Conservation (phyloP, 352 stramenopile species). For the Phytophthora pisi region DNA sequence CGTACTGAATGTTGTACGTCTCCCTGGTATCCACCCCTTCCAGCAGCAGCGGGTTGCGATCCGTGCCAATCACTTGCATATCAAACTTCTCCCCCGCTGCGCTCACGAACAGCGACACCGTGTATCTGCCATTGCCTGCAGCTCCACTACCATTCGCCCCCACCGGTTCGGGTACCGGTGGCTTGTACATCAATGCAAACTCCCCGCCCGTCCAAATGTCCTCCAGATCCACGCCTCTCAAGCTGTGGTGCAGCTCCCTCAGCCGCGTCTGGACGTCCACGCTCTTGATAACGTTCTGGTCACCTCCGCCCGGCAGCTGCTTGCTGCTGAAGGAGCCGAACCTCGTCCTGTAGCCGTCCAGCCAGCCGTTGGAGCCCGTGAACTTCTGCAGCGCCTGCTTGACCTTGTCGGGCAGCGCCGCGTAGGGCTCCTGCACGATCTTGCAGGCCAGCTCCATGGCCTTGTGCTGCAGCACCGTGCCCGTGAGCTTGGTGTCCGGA, state of each 20-base stretch:
- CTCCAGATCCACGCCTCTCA: slow-evolving; percentile 62
- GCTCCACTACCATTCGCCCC: slow-evolving; percentile 11
- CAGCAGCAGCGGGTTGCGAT: slow-evolving; percentile 61
- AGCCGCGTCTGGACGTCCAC: slow-evolving; percentile 87
- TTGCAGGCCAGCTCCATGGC: slow-evolving; percentile 85
- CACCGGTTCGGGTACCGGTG: slow-evolving; percentile 17
- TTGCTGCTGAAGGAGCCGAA: slow-evolving; percentile 88
- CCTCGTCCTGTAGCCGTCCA: slow-evolving; percentile 84
- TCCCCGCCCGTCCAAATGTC: slow-evolving; percentile 85
- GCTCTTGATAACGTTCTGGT: slow-evolving; percentile 79
- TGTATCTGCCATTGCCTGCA: slow-evolving; percentile 52
- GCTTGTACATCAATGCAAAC: slow-evolving; percentile 76
- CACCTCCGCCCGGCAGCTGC: slow-evolving; percentile 41
- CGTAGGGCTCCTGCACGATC: slow-evolving; percentile 73
- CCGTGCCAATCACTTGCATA: slow-evolving; percentile 81
- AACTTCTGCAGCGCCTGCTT: slow-evolving; percentile 78
- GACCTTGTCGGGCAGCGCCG: slow-evolving; percentile 73
- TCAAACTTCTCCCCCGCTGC: slow-evolving; percentile 81
- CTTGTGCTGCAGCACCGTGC: slow-evolving; percentile 82
- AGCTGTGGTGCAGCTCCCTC: slow-evolving; percentile 78
- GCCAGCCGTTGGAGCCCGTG: slow-evolving; percentile 83
- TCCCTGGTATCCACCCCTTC: slow-evolving; percentile 67
- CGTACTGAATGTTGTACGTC: slow-evolving; percentile 79
- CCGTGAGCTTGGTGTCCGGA: slow-evolving; percentile 80
- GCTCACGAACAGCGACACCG: slow-evolving; percentile 78